Evolutionary conservation across 2,329 filamentous ascomycete species (phyloP).

Genomic region (Xylaria hypoxylon): DNA sequence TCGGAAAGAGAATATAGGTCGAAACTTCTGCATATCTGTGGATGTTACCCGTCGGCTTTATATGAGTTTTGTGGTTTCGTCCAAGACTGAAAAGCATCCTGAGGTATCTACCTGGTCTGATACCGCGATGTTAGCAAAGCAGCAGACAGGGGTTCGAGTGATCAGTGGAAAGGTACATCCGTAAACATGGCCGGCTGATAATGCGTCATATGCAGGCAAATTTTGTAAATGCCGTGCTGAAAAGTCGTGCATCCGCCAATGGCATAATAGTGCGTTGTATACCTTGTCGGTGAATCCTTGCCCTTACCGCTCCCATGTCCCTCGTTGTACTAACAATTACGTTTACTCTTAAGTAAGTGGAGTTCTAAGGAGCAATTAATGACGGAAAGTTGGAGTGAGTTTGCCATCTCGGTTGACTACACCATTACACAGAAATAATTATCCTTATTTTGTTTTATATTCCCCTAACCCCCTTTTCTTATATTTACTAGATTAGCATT

Average conservation of each 20-base stretch:
- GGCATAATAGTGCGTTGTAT: background rate
- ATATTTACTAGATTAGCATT: too few relatives aligned
- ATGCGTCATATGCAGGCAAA: constrained; percentile 17
- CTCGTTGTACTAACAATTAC: background rate
- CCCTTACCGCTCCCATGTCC: background rate
- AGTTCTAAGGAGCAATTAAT: background rate
- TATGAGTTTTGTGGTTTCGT: background rate
- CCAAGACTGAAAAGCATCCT: background rate
- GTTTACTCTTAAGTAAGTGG: background rate
- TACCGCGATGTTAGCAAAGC: background rate
- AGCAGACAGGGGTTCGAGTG: constrained; percentile 17
- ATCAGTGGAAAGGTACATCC: background rate
- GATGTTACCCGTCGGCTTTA: constrained; percentile 10
- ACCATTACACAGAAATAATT: too few relatives aligned
- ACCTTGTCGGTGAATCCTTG: background rate
- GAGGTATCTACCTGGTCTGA: background rate
- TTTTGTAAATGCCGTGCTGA: background rate
- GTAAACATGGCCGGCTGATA: constrained; percentile 16
- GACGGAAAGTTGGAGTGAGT: background rate
- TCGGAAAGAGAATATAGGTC: background rate
- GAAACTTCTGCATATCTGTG: background rate
- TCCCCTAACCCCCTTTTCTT: too few relatives aligned
- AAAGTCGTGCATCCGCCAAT: constrained; percentile 12
- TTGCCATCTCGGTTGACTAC: background rate
- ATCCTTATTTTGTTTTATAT: too few relatives aligned